Conservation (phyloP, 192 early-diverging fungal species). For the Backusella luteola region DNA sequence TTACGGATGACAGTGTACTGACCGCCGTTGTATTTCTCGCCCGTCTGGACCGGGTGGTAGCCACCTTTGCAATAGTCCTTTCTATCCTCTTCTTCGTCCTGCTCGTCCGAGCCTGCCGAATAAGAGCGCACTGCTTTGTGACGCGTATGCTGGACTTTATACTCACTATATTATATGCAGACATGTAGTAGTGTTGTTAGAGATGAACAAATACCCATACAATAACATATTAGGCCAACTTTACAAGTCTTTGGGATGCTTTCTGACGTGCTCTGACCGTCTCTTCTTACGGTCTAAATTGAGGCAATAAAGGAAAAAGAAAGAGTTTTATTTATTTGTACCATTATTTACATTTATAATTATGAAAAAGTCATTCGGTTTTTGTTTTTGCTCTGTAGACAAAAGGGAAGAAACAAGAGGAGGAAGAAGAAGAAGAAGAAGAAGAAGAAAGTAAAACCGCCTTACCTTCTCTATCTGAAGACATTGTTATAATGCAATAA, state of each 20-base stretch:
- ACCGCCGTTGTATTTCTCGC: slow-evolving; percentile 75
- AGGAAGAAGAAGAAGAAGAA: background rate
- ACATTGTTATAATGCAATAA: background rate
- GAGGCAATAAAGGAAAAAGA: background rate
- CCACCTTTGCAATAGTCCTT: slow-evolving; percentile 93
- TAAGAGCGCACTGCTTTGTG: background rate
- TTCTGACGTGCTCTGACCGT: slow-evolving; percentile 1
- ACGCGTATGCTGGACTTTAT: background rate
- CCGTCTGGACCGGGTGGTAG: slow-evolving; percentile 88
- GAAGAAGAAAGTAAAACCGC: background rate
- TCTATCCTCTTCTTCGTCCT: slow-evolving; percentile 79
- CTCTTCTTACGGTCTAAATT: background rate
- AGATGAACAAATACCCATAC: background rate
- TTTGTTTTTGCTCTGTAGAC: background rate
- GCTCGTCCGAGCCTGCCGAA: slow-evolving; percentile 10
- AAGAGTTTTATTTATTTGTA: background rate
- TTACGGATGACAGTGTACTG: slow-evolving; percentile 89
- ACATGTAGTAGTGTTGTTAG: background rate
- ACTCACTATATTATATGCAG: background rate
- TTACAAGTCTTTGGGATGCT: slow-evolving; percentile 2
- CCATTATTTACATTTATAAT: background rate
- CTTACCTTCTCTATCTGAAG: slow-evolving; percentile 19
- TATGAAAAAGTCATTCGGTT: background rate
- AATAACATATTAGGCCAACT: background rate
- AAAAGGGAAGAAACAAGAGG: background rate